Percentiles rank a stretch among this genome's conserved stretches.
Conservation (phyloP, 2,329 filamentous ascomycete species). For the Exophiala lecanii-corni region DNA sequence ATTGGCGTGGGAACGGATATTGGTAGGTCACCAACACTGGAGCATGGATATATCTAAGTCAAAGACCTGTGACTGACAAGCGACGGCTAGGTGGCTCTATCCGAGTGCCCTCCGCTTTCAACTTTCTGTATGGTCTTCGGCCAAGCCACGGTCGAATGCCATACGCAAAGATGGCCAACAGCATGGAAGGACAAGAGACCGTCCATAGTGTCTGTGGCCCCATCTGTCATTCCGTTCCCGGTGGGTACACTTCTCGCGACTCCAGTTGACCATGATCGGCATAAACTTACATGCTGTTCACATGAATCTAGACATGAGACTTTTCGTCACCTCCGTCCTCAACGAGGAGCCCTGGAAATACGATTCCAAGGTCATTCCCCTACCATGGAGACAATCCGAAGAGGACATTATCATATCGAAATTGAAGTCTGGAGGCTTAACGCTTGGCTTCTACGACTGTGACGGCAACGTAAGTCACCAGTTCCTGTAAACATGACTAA, state of each 20-base stretch:
- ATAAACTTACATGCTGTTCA: constrained; percentile 29
- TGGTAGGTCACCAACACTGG: constrained; percentile 27
- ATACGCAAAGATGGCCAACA: constrained; percentile 56
- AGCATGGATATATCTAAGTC: background rate
- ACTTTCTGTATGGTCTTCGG: constrained; percentile 52
- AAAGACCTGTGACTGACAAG: background rate
- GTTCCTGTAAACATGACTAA: constrained; percentile 1
- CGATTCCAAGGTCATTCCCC: constrained; percentile 59
- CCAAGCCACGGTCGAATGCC: constrained; percentile 50
- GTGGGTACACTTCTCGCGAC: constrained; percentile 21
- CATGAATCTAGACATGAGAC: constrained; percentile 28
- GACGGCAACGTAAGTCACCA: constrained; percentile 28
- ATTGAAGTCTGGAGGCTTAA: constrained; percentile 25
- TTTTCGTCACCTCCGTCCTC: constrained; percentile 54
- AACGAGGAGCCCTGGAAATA: constrained; percentile 59
- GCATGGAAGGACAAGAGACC: constrained; percentile 58
- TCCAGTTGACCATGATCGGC: background rate
- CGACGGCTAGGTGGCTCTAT: constrained; percentile 44
- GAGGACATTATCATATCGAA: constrained; percentile 27
- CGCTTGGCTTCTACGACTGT: constrained; percentile 33
- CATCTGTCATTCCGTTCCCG: constrained; percentile 52
- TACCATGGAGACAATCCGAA: constrained; percentile 57
- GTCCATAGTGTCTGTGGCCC: constrained; percentile 60
- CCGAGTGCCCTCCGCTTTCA: constrained; percentile 54
- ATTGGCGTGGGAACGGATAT: constrained; percentile 53